Evolutionary conservation across 257 asterid species (phyloP).

Genomic region (Penstemon newberryi): DNA sequence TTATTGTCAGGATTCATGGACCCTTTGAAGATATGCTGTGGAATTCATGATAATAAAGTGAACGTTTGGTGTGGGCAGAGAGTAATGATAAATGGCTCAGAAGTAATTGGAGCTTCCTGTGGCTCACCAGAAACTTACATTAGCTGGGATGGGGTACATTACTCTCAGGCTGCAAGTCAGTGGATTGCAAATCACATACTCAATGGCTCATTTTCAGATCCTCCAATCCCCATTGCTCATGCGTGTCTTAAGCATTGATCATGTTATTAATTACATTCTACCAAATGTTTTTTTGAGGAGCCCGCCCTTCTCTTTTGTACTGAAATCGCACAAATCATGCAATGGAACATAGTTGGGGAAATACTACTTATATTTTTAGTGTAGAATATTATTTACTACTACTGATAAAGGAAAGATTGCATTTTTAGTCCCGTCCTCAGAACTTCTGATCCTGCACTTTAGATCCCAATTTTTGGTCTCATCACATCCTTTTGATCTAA

Average conservation of each 20-base stretch:
- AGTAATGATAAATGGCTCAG: constrained; percentile 32
- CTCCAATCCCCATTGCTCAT: constrained; percentile 30
- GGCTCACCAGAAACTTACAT: constrained; percentile 34
- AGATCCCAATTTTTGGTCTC: no score
- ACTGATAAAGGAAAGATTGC: not conserved
- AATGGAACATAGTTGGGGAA: not conserved
- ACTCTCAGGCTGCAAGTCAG: constrained; percentile 49
- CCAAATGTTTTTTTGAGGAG: not conserved
- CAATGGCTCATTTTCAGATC: constrained; percentile 47
- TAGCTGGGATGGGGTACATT: constrained; percentile 54
- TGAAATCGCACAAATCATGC: not conserved
- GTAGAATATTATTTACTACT: not conserved
- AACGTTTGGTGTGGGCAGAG: constrained; percentile 49
- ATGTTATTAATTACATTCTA: not conserved
- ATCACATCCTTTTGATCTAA: no score
- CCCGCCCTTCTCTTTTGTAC: not conserved
- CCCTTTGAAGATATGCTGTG: constrained; percentile 46
- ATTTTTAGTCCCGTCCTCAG: not conserved
- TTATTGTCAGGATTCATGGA: constrained; percentile 42
- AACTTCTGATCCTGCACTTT: no score
- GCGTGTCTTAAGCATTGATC: constrained; percentile 44
- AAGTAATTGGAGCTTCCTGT: constrained; percentile 41
- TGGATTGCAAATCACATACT: constrained; percentile 44
- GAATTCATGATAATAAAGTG: constrained; percentile 31
- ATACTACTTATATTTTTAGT: no score